Percentiles rank a stretch among this genome's conserved stretches.
phyloP scores from a whole-genome alignment of 2,329 filamentous ascomycete species.

The Herpotrichia juniperi region DNA sequence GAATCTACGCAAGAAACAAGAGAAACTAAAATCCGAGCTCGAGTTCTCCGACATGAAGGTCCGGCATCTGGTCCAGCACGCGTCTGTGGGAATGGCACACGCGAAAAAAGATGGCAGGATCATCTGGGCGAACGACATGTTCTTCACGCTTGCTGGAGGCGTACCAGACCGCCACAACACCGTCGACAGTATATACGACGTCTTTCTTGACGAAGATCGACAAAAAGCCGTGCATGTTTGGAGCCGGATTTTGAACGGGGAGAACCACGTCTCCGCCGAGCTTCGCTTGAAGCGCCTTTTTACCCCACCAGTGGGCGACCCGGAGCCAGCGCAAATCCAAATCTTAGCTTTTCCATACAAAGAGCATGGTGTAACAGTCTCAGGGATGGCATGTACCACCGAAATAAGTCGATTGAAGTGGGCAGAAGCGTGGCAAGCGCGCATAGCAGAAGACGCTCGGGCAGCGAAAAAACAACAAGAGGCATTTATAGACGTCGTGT shows the following conservation, averaged over 20 bases:
- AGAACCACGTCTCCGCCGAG: slow-evolving; percentile 32
- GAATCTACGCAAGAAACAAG: slow-evolving; percentile 27
- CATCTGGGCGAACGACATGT: slow-evolving; percentile 43
- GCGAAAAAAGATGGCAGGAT: slow-evolving; percentile 33
- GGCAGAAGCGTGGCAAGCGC: slow-evolving; percentile 45
- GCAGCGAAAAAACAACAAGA: slow-evolving; percentile 48
- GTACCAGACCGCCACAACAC: slow-evolving; percentile 18
- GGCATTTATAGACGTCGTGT: slow-evolving; percentile 46
- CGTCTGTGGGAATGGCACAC: slow-evolving; percentile 42
- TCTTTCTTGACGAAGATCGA: slow-evolving; percentile 28
- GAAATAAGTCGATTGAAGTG: slow-evolving; percentile 49
- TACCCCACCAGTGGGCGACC: slow-evolving; percentile 34
- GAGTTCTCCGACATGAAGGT: slow-evolving; percentile 41
- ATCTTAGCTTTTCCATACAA: slow-evolving; percentile 42
- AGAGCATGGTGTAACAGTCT: slow-evolving; percentile 32
- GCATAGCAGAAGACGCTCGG: slow-evolving; percentile 43
- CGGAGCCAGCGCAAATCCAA: slow-evolving; percentile 37
- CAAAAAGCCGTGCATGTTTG: slow-evolving; percentile 30
- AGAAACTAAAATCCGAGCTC: slow-evolving; percentile 38
- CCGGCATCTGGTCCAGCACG: slow-evolving; percentile 41
- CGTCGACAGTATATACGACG: background rate
- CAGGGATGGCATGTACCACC: slow-evolving; percentile 46
- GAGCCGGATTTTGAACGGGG: slow-evolving; percentile 28
- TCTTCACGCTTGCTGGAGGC: slow-evolving; percentile 33
- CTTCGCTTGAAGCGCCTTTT: slow-evolving; percentile 38